Percentiles rank a stretch among this genome's conserved stretches.
These are phyloP conservation scores for Leucaena leucocephala DNA, from an alignment of 306 rosid genomes.

Conservation along the genomic window DNA sequence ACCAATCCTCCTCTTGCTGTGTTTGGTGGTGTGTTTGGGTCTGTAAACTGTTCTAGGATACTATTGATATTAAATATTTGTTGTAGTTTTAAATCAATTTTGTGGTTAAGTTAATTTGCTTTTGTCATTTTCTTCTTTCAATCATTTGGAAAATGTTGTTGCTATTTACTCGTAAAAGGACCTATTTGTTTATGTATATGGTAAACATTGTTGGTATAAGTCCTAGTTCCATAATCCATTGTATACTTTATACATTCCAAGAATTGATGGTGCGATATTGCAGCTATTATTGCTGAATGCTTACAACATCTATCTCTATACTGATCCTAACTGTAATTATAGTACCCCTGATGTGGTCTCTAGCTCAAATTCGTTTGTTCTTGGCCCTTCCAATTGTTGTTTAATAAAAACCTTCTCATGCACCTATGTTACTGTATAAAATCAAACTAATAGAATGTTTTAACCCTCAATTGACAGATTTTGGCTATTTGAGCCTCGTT, in stretches of 20 bases:
- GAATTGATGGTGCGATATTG: slow-evolving; percentile 24
- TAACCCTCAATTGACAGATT: slow-evolving; percentile 59
- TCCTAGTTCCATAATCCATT: neutral
- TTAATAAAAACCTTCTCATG: slow-evolving; percentile 18
- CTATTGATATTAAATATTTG: neutral
- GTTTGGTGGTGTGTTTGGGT: slow-evolving; percentile 6
- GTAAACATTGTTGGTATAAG: neutral
- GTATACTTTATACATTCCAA: neutral
- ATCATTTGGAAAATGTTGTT: slow-evolving; percentile 22
- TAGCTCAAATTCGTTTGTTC: slow-evolving; percentile 1
- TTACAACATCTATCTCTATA: slow-evolving; percentile 11
- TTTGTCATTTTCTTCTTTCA: slow-evolving; percentile 28
- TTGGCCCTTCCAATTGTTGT: slow-evolving; percentile 20
- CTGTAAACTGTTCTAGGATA: slow-evolving; percentile 17
- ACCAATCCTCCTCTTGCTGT: slow-evolving; percentile 27
- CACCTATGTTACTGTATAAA: slow-evolving; percentile 2
- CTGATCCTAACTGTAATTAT: slow-evolving; percentile 14
- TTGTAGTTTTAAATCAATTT: slow-evolving; percentile 20
- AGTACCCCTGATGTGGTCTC: slow-evolving; percentile 9
- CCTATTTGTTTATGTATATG: neutral
- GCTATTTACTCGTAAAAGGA: slow-evolving; percentile 14
- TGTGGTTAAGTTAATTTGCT: slow-evolving; percentile 18
- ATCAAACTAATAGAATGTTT: slow-evolving; percentile 14
- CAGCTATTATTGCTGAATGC: slow-evolving; percentile 31
- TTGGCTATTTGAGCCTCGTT: slow-evolving; percentile 99